Percentiles rank a stretch among this genome's conserved stretches.
phyloP scores from a whole-genome alignment of 2,329 filamentous ascomycete species.

The Neonectria sp. region DNA sequence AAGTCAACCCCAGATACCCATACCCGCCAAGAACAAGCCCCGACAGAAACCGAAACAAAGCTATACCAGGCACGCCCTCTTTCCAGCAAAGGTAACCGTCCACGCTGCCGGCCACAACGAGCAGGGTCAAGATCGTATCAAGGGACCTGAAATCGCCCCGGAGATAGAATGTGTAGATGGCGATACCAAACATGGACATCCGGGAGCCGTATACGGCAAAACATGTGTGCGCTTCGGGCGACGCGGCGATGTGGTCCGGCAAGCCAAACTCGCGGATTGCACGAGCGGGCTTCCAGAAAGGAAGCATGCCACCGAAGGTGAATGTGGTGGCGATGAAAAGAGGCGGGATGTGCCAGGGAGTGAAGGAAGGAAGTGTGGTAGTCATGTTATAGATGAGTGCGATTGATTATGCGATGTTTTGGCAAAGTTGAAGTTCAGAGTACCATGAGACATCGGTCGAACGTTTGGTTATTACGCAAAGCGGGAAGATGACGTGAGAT shows the following conservation, averaged over 20 bases:
- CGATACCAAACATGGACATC: constrained; percentile 38
- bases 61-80: constrained; percentile 37
- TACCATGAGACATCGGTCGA: too few species aligned
- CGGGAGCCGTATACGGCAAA: constrained; percentile 48
- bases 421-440: not conserved
- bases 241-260: constrained; percentile 49
- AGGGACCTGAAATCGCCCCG: constrained; percentile 35
- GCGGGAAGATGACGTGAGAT: too few species aligned
- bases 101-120: constrained; percentile 35
- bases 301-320: constrained; percentile 52
- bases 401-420: not conserved
- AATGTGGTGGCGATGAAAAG: constrained; percentile 49
- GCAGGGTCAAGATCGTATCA: constrained; percentile 41
- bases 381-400: constrained; percentile 1
- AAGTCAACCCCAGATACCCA: constrained; percentile 39
- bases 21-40: constrained; percentile 34
- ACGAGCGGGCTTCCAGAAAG: constrained; percentile 49
- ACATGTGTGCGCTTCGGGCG: constrained; percentile 48
- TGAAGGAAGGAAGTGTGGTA: constrained; percentile 29
- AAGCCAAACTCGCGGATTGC: constrained; percentile 54
- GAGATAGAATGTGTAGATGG: constrained; percentile 44
- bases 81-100: constrained; percentile 46
- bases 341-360: constrained; percentile 46
- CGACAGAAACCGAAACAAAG: constrained; percentile 29
- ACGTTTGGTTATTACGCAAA: too few species aligned